Evolutionary conservation across 129 eudicot genomes (phyloP), one percentile per base, ranked within the genome.

Genomic region (Ambrosia artemisiifolia): DNA sequence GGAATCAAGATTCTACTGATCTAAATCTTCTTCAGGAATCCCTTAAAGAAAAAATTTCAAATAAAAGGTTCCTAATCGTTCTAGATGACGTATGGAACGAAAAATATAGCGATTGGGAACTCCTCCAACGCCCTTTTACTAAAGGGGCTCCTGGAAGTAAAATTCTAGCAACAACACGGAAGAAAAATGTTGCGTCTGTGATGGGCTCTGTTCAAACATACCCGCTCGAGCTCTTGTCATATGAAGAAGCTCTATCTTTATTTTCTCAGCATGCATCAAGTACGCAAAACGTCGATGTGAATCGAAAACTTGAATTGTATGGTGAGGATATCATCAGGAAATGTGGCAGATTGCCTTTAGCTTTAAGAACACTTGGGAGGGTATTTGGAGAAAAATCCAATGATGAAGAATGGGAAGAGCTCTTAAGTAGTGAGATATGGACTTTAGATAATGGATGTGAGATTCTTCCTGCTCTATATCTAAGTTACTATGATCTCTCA

Each of bases 1-100:
- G 18, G 18, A 11, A 60, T 3, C 12, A 11, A 53, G 32, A 81
- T n/a, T n/a, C n/a, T n/a, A n/a, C n/a, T n/a, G n/a, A 34, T 65
- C 35, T 79, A 14, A 35, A 76, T 30, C 56, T 7, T 50, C 73
- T 82, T 42, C 87, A 75, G 30, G 76, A 51, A 33, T 71, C 65
- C 0, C 53, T 80, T 12, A 68, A 40, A 65, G n/a, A 55, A 55
- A 9, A 55, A 19, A 14, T 55, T 19, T 55, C 14, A 2, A 55
- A 55, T 3, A 19, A 61, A 14, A 86, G 43, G 64, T 83, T 81
- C 47, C 83, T 85, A 12, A 14, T 83, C 14, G 65, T 79, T 13
- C 49, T 83, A 7, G 87, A 83, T 17, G 83, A 80, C 69, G 75
- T 84, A 1, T 86, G 91, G 91, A 73, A 80, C 19, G 69, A 79